Conservation (phyloP, 2,329 filamentous ascomycete species). For the Pseudogymnoascus sp. region DNA sequence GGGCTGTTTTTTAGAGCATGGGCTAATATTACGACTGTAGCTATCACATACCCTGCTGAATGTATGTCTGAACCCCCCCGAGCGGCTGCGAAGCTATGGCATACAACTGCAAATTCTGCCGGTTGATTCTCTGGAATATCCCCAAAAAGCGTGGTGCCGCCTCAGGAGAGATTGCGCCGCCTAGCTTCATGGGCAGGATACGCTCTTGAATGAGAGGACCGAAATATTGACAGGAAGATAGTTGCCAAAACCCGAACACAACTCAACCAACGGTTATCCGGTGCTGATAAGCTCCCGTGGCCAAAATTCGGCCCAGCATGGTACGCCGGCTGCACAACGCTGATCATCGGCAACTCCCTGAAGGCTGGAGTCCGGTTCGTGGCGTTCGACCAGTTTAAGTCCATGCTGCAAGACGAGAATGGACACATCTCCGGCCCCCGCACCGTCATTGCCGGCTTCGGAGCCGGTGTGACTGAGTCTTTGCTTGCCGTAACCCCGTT, state of each 20-base stretch:
- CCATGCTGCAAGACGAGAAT: conserved; percentile 67
- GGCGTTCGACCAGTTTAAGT: conserved; percentile 92
- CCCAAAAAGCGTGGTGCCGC: background rate
- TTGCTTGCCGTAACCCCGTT: conserved; percentile 91
- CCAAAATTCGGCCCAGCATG: conserved; percentile 88
- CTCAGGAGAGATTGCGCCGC: background rate
- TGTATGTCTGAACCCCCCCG: conserved; percentile 45
- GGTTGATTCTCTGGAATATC: background rate
- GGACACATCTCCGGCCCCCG: conserved; percentile 84
- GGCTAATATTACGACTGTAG: conserved; percentile 28
- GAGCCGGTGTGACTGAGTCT: conserved; percentile 89
- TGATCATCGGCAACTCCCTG: conserved; percentile 92
- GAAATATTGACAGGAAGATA: conserved; percentile 11
- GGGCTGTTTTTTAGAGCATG: conserved; percentile 24
- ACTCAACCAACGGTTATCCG: conserved; percentile 74
- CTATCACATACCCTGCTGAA: conserved; percentile 91
- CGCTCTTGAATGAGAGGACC: background rate
- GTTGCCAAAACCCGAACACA: conserved; percentile 91
- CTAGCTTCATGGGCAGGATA: background rate
- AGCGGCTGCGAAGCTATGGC: background rate
- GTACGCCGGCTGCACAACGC: conserved; percentile 95
- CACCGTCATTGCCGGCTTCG: conserved; percentile 89
- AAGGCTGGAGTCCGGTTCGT: conserved; percentile 97
- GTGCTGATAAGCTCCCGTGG: conserved; percentile 84
- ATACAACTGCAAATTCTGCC: background rate